Percentiles rank a stretch among this genome's conserved stretches.
Evolutionary conservation across 2,329 filamentous ascomycete genomes (phyloP).

Genomic region (Ambrosiella beaveri): DNA sequence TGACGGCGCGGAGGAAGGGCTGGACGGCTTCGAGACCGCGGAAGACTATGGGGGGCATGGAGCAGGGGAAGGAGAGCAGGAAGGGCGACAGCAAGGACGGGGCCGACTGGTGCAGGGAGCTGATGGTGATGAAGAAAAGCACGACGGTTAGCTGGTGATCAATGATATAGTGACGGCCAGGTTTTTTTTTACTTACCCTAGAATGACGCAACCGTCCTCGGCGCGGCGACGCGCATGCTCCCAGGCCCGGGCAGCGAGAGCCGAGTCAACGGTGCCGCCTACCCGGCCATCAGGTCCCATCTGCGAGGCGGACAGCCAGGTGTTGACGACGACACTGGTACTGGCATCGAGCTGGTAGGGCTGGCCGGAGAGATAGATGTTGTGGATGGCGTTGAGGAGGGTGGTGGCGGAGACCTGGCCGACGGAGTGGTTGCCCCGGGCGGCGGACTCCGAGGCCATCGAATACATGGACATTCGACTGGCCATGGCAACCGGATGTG

Average conservation of each 20-base stretch:
- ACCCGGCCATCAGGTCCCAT: constrained; percentile 48
- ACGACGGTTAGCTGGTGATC: neutral
- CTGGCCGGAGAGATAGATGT: constrained; percentile 64
- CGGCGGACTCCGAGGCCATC: constrained; percentile 44
- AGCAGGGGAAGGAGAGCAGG: constrained; percentile 61
- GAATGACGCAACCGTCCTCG: constrained; percentile 82
- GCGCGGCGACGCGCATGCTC: constrained; percentile 88
- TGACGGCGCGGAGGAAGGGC: constrained; percentile 75
- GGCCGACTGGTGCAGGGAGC: constrained; percentile 74
- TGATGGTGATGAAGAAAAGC: constrained; percentile 20
- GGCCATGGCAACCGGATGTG: constrained; percentile 28
- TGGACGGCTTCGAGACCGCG: constrained; percentile 65
- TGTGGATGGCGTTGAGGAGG: constrained; percentile 79
- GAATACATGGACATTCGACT: constrained; percentile 55
- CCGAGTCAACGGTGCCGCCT: constrained; percentile 64
- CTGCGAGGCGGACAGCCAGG: constrained; percentile 71
- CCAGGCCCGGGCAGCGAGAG: constrained; percentile 71
- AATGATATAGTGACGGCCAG: neutral
- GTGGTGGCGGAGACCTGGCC: constrained; percentile 81
- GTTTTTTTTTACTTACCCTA: constrained; percentile 48
- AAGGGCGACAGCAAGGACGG: constrained; percentile 75
- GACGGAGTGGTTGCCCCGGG: constrained; percentile 33
- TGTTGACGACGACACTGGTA: constrained; percentile 86
- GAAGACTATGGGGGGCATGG: constrained; percentile 57
- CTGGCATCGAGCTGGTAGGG: constrained; percentile 80